phyloP scores from a whole-genome alignment of 2,329 filamentous ascomycete species.

The Eurotiales sp. region DNA sequence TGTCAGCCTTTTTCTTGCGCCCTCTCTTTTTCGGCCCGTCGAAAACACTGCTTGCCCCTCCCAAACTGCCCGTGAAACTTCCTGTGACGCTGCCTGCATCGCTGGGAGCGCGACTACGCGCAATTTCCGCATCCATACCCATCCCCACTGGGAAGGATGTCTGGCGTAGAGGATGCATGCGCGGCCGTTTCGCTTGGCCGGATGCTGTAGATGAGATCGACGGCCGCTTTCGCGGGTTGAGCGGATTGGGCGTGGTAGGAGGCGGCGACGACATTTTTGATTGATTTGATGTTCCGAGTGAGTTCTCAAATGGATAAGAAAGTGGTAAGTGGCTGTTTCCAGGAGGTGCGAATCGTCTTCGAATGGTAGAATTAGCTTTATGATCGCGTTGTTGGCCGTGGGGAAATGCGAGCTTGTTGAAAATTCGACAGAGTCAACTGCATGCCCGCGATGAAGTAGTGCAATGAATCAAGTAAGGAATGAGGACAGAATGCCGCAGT shows the following conservation, averaged over 20 bases:
- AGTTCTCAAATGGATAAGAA: not conserved
- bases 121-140: constrained; percentile 27
- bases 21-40: constrained; percentile 31
- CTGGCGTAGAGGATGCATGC: constrained; percentile 46
- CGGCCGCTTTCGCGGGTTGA: constrained; percentile 39
- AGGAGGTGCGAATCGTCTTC: not conserved
- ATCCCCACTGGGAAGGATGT: constrained; percentile 43
- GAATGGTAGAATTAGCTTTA: not conserved
- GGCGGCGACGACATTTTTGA: constrained; percentile 37
- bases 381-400: not conserved
- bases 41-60: constrained; percentile 32
- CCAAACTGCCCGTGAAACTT: constrained; percentile 41
- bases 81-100: constrained; percentile 41
- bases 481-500: no score
- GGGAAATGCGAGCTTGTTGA: not conserved
- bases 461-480: not conserved
- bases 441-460: not conserved
- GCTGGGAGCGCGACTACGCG: constrained; percentile 30
- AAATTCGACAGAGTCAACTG: not conserved
- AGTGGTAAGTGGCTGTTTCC: not conserved
- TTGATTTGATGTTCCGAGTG: not conserved
- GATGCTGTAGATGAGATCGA: constrained; percentile 39
- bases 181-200: constrained; percentile 29
- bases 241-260: constrained; percentile 22
- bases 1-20: constrained; percentile 36